Evolutionary conservation across 148 eudicot species (phyloP), one percentile per base, ranked within the genome.

Genomic region (Spergularia bocconei): DNA sequence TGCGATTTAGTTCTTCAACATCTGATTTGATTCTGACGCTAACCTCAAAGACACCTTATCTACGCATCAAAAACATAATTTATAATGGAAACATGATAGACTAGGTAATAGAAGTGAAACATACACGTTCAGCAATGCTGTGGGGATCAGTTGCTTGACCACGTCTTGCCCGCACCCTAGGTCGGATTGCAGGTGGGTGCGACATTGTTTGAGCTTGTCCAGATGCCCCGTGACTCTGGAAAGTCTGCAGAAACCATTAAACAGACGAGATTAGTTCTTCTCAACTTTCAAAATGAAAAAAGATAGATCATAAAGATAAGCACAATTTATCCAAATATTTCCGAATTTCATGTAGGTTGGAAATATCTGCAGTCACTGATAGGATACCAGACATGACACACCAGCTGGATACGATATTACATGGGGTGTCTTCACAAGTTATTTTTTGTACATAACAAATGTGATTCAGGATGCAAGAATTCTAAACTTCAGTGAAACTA

Each of bases 61-160:
- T 75, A 58, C 11, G 62, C 60, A 8, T 58, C 25, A n/a, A n/a
- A 11, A n/a, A n/a, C 7, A 58, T 58, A 19, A n/a, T 4, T 62
- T 10, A 44, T 14, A 33, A 47, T 64, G 36, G 29, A 54, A 41
- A 79, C 4, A 41, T 63, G 63, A 55, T 0, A 61, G 64, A 38
- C 13, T 11, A 14, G 52, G 10, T 29, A 13, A 13, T 1, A 73
- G 65, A 73, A 41, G 48, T 59, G 68, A 63, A 63, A 44, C 25
- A 53, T 76, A 85, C 88, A 72, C 88, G 71, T 76, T 85, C 88
- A 69, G 88, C 88, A 23, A 85, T 85, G 63, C 88, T 85, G 70
- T 85, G 88, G 33, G 88, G 88, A 50, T 85, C 88, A 51, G 88
- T 85, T 76, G 88, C 88, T 70, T 85, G 88, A 61, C 88, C 88